These are phyloP conservation scores for Panaeolus papilionaceus DNA, from an alignment of 768 basidiomycete species.

Conservation along the genomic window DNA sequence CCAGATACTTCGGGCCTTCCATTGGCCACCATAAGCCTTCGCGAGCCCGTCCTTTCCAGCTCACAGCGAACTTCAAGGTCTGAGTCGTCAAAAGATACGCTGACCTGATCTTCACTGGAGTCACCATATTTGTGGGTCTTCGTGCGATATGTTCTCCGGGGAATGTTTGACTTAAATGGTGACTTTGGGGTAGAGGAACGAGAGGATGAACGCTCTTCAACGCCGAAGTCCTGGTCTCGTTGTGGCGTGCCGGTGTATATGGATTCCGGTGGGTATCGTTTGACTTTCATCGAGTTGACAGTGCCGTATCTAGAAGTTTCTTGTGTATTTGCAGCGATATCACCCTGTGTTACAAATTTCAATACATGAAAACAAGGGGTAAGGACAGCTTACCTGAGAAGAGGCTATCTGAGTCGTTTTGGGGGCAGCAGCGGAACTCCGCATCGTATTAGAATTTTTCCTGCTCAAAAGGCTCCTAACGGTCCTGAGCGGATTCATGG, in stretches of 20 bases:
- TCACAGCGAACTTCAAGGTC: constrained; percentile 51
- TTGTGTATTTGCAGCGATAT: too few species aligned
- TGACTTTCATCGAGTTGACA: background rate
- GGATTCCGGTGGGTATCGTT: background rate
- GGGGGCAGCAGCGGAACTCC: background rate
- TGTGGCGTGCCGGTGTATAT: background rate
- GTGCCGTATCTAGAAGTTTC: background rate
- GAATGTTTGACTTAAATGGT: constrained; percentile 38
- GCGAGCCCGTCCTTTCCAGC: constrained; percentile 40
- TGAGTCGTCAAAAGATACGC: constrained; percentile 41
- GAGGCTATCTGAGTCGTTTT: background rate
- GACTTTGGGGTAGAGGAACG: background rate
- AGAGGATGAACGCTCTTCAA: background rate
- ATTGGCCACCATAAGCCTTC: constrained; percentile 53
- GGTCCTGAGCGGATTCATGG: background rate
- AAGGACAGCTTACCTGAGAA: background rate
- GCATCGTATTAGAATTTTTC: background rate
- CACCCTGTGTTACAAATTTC: background rate
- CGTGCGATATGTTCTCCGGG: background rate
- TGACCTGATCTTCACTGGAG: background rate
- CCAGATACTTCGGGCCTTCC: constrained; percentile 48
- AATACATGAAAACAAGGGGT: background rate
- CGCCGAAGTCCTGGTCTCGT: background rate
- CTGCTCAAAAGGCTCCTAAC: background rate
- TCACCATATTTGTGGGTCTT: background rate